Base-by-base conservation (phyloP, 2,329 filamentous ascomycete species). In the Fusarium verrucosum region DNA sequence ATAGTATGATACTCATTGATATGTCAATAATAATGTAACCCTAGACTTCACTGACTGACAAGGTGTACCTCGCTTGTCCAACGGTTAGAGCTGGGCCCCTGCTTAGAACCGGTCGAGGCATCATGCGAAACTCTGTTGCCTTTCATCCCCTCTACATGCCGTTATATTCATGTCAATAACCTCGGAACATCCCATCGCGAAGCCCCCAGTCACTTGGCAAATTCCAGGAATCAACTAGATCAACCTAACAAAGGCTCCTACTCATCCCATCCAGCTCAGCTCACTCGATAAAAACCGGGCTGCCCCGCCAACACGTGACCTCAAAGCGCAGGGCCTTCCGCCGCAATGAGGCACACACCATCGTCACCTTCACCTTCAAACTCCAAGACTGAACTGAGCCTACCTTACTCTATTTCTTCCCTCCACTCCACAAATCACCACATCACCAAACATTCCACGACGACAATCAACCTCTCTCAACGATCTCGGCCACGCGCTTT, bases 241-340 rank as follows among this genome's bases (percentile, higher is more conserved):
- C 43, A 35, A 5, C 47, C 30, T 41, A 49, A 37, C 49, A 30
- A 50, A 47, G 32, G 36, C 40, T 38, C 44, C 26, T 40, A 30
- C 20, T 49, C 42, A 9, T 32, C 8, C n/a, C 30, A n/a, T 41
- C 17, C 45, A 40, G 26, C 16, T 50, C 62, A 51, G 23, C 54
- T 55, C 56, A 44, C 42, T 44, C 30, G 38, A 60, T 50, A 23
- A 49, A 62, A 62, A 50, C 44, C 54, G 57, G 52, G 58, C 51
- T 72, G 70, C 74, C 74, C 74, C 72, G 70, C 73, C 60, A 53
- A 68, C 75, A 77, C 75, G 75, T 77, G 75, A 77, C 68, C 59
- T 19, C 33, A 22, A 62, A 64, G 51, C 65, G 52, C 58, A 65
- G 60, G 59, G 65, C 62, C 66, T 64, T 66, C 58, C 50, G 52